A percentile compares a stretch with the other conserved stretches of the same genome.
Evolutionary conservation across 352 stramenopile genomes (phyloP).

Genomic region (Globisporangium ultimum): DNA sequence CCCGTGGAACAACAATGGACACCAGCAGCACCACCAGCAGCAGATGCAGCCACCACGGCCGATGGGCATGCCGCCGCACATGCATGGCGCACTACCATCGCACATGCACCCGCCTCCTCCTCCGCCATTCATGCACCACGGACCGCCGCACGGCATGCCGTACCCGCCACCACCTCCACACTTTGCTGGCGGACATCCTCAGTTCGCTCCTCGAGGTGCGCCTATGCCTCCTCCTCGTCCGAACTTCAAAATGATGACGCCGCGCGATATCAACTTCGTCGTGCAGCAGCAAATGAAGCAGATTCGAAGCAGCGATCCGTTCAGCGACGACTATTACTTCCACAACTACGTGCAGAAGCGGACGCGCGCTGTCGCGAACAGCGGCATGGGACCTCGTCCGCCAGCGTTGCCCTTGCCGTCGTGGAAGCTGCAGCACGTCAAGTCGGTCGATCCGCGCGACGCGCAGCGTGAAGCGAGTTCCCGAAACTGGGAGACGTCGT

Average conservation of each 20-base stretch:
- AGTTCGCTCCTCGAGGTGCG: constrained; percentile 16
- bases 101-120: constrained; percentile 34
- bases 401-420: constrained; percentile 54
- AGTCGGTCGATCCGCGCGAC: constrained; percentile 62
- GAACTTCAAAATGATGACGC: constrained; percentile 83
- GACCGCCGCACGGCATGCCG: constrained; percentile 37
- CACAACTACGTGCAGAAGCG: constrained; percentile 84
- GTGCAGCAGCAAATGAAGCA: constrained; percentile 86
- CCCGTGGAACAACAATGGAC: constrained; percentile 29
- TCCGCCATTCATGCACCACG: constrained; percentile 35
- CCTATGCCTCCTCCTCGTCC: constrained; percentile 40
- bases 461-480: constrained; percentile 62
- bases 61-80: constrained; percentile 21
- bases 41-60: constrained; percentile 12
- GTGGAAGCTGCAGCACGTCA: constrained; percentile 84
- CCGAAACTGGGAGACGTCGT: constrained; percentile 69
- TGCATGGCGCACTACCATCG: constrained; percentile 20
- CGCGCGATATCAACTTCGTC: constrained; percentile 82
- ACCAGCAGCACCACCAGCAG: constrained; percentile 19
- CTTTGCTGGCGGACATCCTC: constrained; percentile 12
- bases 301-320: constrained; percentile 80
- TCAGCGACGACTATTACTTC: constrained; percentile 89
- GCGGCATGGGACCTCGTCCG: constrained; percentile 24
- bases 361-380: constrained; percentile 21
- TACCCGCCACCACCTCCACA: constrained; percentile 12